Evolutionary conservation across 768 basidiomycete genomes (phyloP), one percentile per base, ranked within the genome.

Genomic region (Leccinum subgranulosum): DNA sequence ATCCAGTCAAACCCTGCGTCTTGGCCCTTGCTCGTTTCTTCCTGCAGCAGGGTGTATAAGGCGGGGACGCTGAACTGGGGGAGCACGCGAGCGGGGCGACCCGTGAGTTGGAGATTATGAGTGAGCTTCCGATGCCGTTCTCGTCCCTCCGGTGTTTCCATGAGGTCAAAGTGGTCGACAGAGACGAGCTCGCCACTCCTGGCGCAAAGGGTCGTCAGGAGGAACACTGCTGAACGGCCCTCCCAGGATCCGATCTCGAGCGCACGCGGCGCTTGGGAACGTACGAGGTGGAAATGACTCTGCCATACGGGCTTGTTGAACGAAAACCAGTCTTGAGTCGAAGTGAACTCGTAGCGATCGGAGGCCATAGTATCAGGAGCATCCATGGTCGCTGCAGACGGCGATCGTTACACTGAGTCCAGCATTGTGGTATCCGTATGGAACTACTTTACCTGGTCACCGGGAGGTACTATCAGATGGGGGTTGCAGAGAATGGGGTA

Each of bases 171-270:
- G 59, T 84, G 84, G 64, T 84, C 84, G 58, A 84, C 77, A 62
- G 81, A 84, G 36, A 81, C 74, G 17, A 85, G 66, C 49, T 78
- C 77, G 2, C 80, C 79, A n/a, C 67, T 69, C 2, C 66, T 55
- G 11, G 67, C 65, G 66, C 81, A 81, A 48, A 84, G 76, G 29
- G 77, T 74, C n/a, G 66, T 75, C 33, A 82, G 69, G 51, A 83
- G 71, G 69, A 82, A 84, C 25, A 82, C 77, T 23, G 81, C 83
- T 0, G 84, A 85, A 36, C 83, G 77, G n/a, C 83, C 84, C 67
- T 84, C 84, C 82, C 82, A 85, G 17, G 81, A 82, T 8, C 84
- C 83, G 15, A 85, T 81, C 64, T 84, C 84, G 14, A 84, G 77
- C 2, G 72, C 77, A 17, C 82, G 77, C 11, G 84, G 82, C 1